A percentile compares a stretch with the other conserved stretches of the same genome.
phyloP scores from a whole-genome alignment of 345 rosid genomes.

The Cardiospermum halicacabum region DNA sequence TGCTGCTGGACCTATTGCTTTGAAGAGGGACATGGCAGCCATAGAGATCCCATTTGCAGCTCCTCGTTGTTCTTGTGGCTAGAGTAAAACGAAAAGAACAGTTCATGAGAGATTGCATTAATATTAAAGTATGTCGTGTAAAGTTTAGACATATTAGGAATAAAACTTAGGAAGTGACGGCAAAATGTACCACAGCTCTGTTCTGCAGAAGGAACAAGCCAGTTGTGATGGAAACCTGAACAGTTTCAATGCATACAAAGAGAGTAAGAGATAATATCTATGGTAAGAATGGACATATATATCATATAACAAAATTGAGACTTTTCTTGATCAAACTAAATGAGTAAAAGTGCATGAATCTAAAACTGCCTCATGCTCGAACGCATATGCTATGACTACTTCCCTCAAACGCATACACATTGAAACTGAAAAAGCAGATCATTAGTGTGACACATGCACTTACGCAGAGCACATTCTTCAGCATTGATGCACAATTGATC shows the following conservation, averaged over 20 bases:
- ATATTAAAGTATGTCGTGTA: background rate
- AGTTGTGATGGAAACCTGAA: conserved; percentile 44
- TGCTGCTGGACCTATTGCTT: conserved; percentile 51
- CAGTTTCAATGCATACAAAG: background rate
- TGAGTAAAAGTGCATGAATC: background rate
- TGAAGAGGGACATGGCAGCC: conserved; percentile 49
- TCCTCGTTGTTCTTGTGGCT: conserved; percentile 49
- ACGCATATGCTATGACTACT: background rate
- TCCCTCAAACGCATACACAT: background rate
- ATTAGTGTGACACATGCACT: conserved; percentile 16
- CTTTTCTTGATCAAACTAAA: background rate
- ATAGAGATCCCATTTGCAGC: conserved; percentile 52
- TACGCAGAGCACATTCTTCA: conserved; percentile 45
- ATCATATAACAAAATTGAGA: background rate
- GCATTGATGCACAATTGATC: conserved; percentile 36
- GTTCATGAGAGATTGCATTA: background rate
- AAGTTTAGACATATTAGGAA: background rate
- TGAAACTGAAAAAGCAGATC: background rate
- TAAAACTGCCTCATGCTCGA: background rate
- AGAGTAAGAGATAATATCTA: background rate
- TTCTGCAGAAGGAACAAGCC: conserved; percentile 54
- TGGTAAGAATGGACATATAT: background rate
- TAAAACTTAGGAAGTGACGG: background rate
- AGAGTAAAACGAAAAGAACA: conserved; percentile 4
- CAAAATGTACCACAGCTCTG: conserved; percentile 40